These are phyloP conservation scores for Tuber umbilicatum DNA, from an alignment of 495 filamentous ascomycete species.

Conservation along the genomic window DNA sequence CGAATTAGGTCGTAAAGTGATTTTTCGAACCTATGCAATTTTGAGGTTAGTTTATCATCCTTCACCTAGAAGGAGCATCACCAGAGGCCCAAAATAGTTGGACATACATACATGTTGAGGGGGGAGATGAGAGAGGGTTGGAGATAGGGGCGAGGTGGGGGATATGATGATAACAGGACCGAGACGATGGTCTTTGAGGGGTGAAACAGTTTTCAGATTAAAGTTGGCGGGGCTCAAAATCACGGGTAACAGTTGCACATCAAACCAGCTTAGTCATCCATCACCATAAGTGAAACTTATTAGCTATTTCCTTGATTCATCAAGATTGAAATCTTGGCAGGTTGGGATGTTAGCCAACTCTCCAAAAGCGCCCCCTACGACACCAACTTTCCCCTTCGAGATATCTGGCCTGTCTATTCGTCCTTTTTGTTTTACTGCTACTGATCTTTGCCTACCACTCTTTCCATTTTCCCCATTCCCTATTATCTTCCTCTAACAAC, in stretches of 20 bases:
- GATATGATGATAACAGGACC: not conserved
- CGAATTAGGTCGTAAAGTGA: constrained; percentile 97
- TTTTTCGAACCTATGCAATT: constrained; percentile 79
- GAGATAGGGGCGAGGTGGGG: not conserved
- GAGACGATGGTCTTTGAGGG: not conserved
- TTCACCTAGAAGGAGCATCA: not conserved
- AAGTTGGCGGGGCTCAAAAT: not conserved
- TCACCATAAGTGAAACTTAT: not conserved
- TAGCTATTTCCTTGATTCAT: not conserved
- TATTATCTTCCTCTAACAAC: not conserved
- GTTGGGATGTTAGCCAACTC: not conserved
- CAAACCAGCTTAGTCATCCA: not conserved
- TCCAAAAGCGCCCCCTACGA: not conserved
- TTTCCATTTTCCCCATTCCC: not conserved
- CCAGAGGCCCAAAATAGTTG: not conserved
- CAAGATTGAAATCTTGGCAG: not conserved
- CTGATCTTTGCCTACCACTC: not conserved
- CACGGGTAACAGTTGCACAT: not conserved
- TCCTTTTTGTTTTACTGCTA: not conserved
- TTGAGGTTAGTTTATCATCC: not conserved
- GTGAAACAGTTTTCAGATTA: not conserved
- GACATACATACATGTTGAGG: constrained; percentile 2
- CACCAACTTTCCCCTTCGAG: not conserved
- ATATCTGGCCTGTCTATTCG: not conserved
- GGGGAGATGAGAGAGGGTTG: not conserved